Conservation (phyloP, 495 filamentous ascomycete genomes). For the Cercophora newfieldiana region DNA sequence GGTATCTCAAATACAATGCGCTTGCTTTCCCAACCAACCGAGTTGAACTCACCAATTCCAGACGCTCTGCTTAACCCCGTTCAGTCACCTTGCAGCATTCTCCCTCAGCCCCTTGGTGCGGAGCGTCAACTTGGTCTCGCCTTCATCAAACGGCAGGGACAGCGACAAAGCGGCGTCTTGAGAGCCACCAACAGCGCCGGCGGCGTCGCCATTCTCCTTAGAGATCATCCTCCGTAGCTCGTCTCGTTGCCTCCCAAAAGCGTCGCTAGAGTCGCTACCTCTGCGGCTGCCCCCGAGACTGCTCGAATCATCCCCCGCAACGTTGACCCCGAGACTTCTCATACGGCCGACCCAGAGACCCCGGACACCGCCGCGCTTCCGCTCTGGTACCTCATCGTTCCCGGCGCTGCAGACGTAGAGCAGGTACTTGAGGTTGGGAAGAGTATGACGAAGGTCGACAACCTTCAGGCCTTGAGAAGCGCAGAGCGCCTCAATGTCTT, state of each 20-base stretch:
- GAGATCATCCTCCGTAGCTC: conserved; percentile 37
- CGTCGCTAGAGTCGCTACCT: conserved; percentile 49
- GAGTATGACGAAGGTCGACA: conserved; percentile 84
- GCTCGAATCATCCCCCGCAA: conserved; percentile 34
- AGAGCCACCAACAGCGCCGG: not conserved
- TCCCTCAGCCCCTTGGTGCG: conserved; percentile 51
- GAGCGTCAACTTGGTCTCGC: conserved; percentile 39
- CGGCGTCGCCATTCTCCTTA: conserved; percentile 19
- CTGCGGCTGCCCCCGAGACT: conserved; percentile 45
- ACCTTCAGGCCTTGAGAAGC: conserved; percentile 69
- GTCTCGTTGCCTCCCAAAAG: conserved; percentile 36
- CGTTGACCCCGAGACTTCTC: conserved; percentile 24
- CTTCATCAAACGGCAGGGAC: conserved; percentile 43
- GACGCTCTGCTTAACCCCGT: not conserved
- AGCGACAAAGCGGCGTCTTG: conserved; percentile 11
- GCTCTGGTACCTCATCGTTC: conserved; percentile 69
- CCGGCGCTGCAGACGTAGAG: conserved; percentile 81
- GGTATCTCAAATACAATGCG: not conserved
- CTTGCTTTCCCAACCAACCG: not conserved
- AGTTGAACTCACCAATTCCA: not conserved
- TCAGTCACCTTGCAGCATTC: conserved; percentile 36
- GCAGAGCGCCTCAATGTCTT: conserved; percentile 85
- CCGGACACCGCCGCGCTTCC: conserved; percentile 75
- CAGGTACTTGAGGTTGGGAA: conserved; percentile 92
- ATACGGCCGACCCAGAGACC: conserved; percentile 56